Conservation (phyloP, 2,329 filamentous ascomycete genomes). For the Sarocladium oryzae region DNA sequence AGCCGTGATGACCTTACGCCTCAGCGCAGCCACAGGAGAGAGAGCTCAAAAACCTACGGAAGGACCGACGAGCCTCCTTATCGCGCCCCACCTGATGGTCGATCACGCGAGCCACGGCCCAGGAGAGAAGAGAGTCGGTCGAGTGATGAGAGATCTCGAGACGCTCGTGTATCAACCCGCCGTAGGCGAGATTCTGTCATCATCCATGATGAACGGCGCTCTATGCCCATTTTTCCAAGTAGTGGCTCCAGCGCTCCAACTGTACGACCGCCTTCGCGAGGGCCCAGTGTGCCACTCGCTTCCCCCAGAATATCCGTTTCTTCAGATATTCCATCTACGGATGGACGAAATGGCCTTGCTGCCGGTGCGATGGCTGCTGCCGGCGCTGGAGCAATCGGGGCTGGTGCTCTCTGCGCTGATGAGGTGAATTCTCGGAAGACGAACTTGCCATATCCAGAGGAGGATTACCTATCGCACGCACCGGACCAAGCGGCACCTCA, state of each 20-base stretch:
- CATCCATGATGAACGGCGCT: constrained; percentile 27
- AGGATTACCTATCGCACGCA: constrained; percentile 21
- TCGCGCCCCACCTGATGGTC: constrained; percentile 18
- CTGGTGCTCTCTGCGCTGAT: not conserved
- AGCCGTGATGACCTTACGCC: constrained; percentile 7
- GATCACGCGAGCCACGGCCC: constrained; percentile 18
- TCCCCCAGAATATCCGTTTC: constrained; percentile 20
- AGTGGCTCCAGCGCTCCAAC: constrained; percentile 12
- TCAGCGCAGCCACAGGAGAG: not conserved
- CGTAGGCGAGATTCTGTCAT: constrained; percentile 28
- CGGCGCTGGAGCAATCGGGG: not conserved
- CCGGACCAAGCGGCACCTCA: not conserved
- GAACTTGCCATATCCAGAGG: constrained; percentile 32
- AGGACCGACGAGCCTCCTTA: constrained; percentile 19
- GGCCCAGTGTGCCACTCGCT: constrained; percentile 26
- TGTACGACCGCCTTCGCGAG: constrained; percentile 28
- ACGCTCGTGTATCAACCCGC: constrained; percentile 19
- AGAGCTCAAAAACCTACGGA: constrained; percentile 6
- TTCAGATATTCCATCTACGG: constrained; percentile 11
- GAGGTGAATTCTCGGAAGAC: constrained; percentile 16
- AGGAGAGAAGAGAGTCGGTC: constrained; percentile 31
- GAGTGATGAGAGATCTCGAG: constrained; percentile 31
- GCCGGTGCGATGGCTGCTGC: not conserved
- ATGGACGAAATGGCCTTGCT: not conserved
- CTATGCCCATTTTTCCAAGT: constrained; percentile 19